Evolutionary conservation across 2,329 filamentous ascomycete species (phyloP), one percentile per base, ranked within the genome.

Genomic region (Chrysoporthe deuterocubensis): DNA sequence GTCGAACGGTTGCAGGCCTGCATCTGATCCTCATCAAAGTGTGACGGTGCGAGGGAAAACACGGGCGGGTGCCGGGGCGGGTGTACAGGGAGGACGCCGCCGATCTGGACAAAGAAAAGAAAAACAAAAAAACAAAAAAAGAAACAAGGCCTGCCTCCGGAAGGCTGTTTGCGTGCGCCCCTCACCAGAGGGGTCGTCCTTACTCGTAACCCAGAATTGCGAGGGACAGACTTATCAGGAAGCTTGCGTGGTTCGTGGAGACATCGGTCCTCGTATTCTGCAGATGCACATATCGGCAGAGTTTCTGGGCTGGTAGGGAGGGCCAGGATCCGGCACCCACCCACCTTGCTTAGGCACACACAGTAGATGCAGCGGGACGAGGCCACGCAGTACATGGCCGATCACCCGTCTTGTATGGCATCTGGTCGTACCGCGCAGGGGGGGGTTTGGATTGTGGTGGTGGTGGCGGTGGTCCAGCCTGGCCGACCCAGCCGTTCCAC

Each of bases 201-300:
- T 57, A 18, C 54, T 40, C 54, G 32, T 40, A 40, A 26, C 26
- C 26, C 2, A 26, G 26, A 26, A 26, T 26, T 26, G 26, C 9
- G 40, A 60, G 57, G 26, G 57, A 21, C 21, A 60, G 57, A 40
- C 37, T 60, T 60, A 60, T 60, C 40, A 43, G 40, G 40, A 60
- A 60, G 57, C 57, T 60, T 60, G 42, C 57, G 57, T 60, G 37
- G 57, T 60, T 60, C 57, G 57, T 60, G 57, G 57, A 43, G 34
- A 60, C 57, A n/a, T 43, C 40, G n/a, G n/a, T 60, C 37, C 57
- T 60, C 57, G 57, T 60, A 60, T 60, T 60, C 57, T 14, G 40
- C 57, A 21, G 37, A 13, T 14, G 37, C 37, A 60, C 37, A 60
- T 60, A n/a, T 32, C 57, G 57, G 57, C 57, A 60, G 37, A 40